Evolutionary conservation across 306 rosid species (phyloP).

Genomic region (Cucurbita ficifolia): DNA sequence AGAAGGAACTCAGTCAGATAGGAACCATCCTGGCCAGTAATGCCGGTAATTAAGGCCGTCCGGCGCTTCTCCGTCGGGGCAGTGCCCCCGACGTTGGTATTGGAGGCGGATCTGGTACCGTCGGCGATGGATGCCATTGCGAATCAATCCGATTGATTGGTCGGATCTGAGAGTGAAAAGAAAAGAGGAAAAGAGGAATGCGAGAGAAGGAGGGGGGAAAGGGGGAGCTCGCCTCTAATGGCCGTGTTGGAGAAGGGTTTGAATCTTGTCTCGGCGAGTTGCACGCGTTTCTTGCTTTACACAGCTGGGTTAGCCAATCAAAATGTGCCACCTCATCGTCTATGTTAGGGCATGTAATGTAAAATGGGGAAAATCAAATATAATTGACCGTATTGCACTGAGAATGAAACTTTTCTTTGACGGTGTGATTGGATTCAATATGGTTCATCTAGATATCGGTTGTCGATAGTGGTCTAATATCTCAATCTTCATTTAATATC

Average conservation of each 20-base stretch:
- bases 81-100: slow-evolving; percentile 23
- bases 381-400: no score
- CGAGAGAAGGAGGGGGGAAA: not conserved
- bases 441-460: no score
- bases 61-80: slow-evolving; percentile 14
- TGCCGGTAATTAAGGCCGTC: slow-evolving; percentile 82
- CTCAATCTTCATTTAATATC: no score
- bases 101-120: slow-evolving; percentile 28
- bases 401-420: no score
- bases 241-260: not conserved
- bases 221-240: not conserved
- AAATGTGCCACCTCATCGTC: not conserved
- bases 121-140: slow-evolving; percentile 47
- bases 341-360: not conserved
- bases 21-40: slow-evolving; percentile 95
- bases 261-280: not conserved
- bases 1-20: slow-evolving; percentile 89
- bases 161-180: not conserved
- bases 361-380: no score
- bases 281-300: not conserved
- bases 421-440: no score
- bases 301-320: not conserved
- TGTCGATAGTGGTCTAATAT: no score
- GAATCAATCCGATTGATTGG: not conserved
- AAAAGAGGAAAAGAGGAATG: not conserved